A percentile compares a stretch with the other conserved stretches of the same genome.
Evolutionary conservation across 176 grass and related monocot species (phyloP).

Genomic region (Juncus effusus): DNA sequence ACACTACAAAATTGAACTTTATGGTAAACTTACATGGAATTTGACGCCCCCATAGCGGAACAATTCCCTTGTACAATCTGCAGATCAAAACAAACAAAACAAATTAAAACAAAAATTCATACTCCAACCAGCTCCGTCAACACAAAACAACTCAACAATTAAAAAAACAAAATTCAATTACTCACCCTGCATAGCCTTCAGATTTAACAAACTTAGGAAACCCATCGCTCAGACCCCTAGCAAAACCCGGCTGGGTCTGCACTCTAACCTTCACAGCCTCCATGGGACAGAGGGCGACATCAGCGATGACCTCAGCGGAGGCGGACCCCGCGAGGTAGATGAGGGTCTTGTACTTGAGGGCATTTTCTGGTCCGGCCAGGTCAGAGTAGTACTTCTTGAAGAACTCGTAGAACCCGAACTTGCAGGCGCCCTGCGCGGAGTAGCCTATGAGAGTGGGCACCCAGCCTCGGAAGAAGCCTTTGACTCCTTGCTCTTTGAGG

Average conservation of each 20-base stretch:
- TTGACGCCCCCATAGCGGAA: conserved; percentile 86
- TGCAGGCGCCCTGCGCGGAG: conserved; percentile 93
- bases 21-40: conserved; percentile 66
- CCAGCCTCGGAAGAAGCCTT: conserved; percentile 89
- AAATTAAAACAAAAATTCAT: neutral
- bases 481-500: conserved; percentile 77
- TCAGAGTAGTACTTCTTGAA: conserved; percentile 99
- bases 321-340: conserved; percentile 98
- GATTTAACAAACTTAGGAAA: conserved; percentile 83
- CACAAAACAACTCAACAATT: neutral
- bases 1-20: no score
- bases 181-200: conserved; percentile 75
- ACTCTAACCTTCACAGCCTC: conserved; percentile 98
- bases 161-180: conserved; percentile 3
- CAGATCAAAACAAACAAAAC: conserved; percentile 10
- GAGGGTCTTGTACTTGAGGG: conserved; percentile 89
- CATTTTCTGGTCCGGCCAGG: conserved; percentile 83
- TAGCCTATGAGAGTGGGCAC: conserved; percentile 94
- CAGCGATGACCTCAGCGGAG: conserved; percentile 98
- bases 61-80: conserved; percentile 87
- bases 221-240: conserved; percentile 87
- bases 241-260: conserved; percentile 94
- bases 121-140: neutral
- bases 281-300: conserved; percentile 90
- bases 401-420: conserved; percentile 94